phyloP scores from a whole-genome alignment of 495 filamentous ascomycete genomes.

The Chaetomidium leptoderma region DNA sequence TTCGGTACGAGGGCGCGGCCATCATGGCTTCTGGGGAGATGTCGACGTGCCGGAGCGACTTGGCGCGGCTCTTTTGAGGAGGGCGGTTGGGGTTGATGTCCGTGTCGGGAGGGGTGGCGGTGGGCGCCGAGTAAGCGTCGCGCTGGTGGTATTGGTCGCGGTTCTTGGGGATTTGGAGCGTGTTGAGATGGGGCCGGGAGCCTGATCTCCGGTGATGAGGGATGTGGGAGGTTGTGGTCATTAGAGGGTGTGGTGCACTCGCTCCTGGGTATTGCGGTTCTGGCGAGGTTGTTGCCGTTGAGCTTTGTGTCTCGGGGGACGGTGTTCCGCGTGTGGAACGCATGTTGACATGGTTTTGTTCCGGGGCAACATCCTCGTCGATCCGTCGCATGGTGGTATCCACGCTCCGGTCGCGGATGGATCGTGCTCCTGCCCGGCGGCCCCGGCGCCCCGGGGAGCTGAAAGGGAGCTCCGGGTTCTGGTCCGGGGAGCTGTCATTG shows the following conservation, averaged over 20 bases:
- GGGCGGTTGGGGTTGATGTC: neutral
- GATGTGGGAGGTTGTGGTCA: neutral
- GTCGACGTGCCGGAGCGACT: conserved; percentile 2
- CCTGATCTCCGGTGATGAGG: neutral
- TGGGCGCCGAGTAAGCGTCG: conserved; percentile 3
- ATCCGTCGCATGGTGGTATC: conserved; percentile 22
- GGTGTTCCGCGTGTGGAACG: neutral
- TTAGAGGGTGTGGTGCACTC: neutral
- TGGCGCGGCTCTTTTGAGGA: neutral
- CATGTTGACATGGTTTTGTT: neutral
- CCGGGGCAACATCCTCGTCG: conserved; percentile 16
- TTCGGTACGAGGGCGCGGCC: neutral
- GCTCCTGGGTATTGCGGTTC: conserved; percentile 2
- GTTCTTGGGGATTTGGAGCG: conserved; percentile 8
- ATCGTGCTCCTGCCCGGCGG: conserved; percentile 2
- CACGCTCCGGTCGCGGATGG: conserved; percentile 15
- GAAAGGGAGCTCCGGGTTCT: conserved; percentile 14
- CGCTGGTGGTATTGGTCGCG: neutral
- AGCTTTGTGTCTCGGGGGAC: neutral
- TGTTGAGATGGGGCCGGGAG: neutral
- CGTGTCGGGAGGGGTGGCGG: conserved; percentile 7
- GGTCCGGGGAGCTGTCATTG: conserved; percentile 19
- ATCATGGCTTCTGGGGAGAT: too few species aligned
- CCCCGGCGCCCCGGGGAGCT: neutral
- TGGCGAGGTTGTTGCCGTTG: neutral